Evolutionary conservation across 768 basidiomycete species (phyloP), one percentile per base, ranked within the genome.

Genomic region (Clitopilus passeckerianus): DNA sequence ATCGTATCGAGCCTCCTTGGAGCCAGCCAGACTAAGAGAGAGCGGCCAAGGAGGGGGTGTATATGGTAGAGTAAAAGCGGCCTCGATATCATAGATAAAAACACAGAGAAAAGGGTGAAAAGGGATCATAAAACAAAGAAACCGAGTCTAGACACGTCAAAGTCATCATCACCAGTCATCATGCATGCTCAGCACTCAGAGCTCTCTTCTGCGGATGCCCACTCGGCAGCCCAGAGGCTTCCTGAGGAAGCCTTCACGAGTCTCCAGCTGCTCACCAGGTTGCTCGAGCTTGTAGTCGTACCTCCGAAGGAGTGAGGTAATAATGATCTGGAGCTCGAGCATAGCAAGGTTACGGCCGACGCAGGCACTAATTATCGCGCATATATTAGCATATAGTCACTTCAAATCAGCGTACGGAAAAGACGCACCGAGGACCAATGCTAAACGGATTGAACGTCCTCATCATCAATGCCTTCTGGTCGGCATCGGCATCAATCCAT

Each of bases 391-490:
- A 61, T 33, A 56, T 24, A 56, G 14, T 10, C 9, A 34, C 23
- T 30, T 41, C 12, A 23, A 33, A 22, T 46, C 18, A 37, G 33
- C 43, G 57, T 54, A 46, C 53, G 27, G 20, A 59, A 58, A 2
- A 37, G 8, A 73, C 78, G 57, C 66, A 86, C 86, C 90, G 79
- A 15, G 93, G 93, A 1, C 93, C 93, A 60, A 83, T 82, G 0
- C 90, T 92, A 70, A 93, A 95, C 0, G 91, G 90, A 65, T 95
- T 95, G 70, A 94, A 95, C 0, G 86, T 80, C 69, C 81, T 86
- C 65, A 89, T 83, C 10, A 90, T 83, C 27, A 71, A 72, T 10
- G 46, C 46, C 46, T 50, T 50, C 12, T 18, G 15, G 16, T 77
- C 79, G 61, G 80, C 71, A 66, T 90, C 85, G 50, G 79, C 73